Evolutionary conservation across 129 eudicot genomes (phyloP).

Genomic region (Helianthus annuus): HanXRQr2.0-SUNRISE NC_035436.2:36140331-36140830

Average conservation of each 20-base stretch:
- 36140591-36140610: slow-evolving; percentile 37
- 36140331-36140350: too few species aligned
- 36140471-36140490: too few species aligned
- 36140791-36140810: slow-evolving; percentile 40
- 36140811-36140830: slow-evolving; percentile 58
- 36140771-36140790: slow-evolving; percentile 31
- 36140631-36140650: slow-evolving; percentile 51
- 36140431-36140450: too few species aligned
- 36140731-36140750: slow-evolving; percentile 69
- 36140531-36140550: neutral
- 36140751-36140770: slow-evolving; percentile 17
- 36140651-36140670: slow-evolving; percentile 40
- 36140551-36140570: slow-evolving; percentile 34
- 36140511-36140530: slow-evolving; percentile 2
- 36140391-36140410: too few species aligned
- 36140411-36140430: too few species aligned
- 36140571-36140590: slow-evolving; percentile 59
- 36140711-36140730: slow-evolving; percentile 45
- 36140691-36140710: slow-evolving; percentile 57
- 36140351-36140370: too few species aligned
- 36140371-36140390: too few species aligned
- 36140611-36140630: slow-evolving; percentile 46
- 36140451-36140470: too few species aligned
- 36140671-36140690: slow-evolving; percentile 30
- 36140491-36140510: neutral